phyloP scores from a whole-genome alignment of 192 early-diverging fungal species.

The Coemansia sp. region DNA sequence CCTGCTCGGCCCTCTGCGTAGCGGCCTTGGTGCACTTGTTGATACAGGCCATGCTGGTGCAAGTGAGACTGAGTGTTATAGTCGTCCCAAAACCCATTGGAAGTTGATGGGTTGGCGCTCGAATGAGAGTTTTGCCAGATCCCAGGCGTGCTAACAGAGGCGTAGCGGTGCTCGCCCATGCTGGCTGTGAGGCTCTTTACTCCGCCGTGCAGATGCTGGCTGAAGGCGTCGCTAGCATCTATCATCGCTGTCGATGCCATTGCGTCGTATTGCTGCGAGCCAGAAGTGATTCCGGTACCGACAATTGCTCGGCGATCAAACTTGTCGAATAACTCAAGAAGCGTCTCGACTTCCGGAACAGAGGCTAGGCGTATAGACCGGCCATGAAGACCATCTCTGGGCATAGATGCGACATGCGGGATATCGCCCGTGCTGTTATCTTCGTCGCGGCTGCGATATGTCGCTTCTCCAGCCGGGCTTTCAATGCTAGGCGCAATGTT shows the following conservation, averaged over 20 bases:
- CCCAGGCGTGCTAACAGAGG: neutral
- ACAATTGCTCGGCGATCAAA: constrained; percentile 43
- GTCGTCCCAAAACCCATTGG: neutral
- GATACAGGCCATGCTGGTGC: neutral
- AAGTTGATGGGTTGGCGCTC: neutral
- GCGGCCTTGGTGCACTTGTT: neutral
- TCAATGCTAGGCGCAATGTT: constrained; percentile 8
- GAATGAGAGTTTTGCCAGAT: neutral
- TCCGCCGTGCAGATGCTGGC: neutral
- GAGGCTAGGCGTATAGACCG: constrained; percentile 9
- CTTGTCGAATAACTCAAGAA: constrained; percentile 34
- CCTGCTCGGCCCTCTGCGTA: neutral
- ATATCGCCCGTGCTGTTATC: constrained; percentile 10
- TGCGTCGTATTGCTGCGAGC: neutral
- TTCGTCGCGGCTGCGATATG: constrained; percentile 14
- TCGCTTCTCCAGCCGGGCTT: constrained; percentile 1
- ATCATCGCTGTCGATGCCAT: neutral
- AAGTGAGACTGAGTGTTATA: neutral
- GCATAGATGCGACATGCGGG: constrained; percentile 3
- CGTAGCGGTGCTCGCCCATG: constrained; percentile 12
- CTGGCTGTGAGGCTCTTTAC: neutral
- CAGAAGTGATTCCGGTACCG: constrained; percentile 3
- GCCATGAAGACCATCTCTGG: constrained; percentile 26
- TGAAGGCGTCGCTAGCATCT: neutral
- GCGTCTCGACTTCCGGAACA: constrained; percentile 16